Percentiles rank a stretch among this genome's conserved stretches.
Conservation (phyloP, 2,329 filamentous ascomycete species). For the Beauveria bassiana region DNA sequence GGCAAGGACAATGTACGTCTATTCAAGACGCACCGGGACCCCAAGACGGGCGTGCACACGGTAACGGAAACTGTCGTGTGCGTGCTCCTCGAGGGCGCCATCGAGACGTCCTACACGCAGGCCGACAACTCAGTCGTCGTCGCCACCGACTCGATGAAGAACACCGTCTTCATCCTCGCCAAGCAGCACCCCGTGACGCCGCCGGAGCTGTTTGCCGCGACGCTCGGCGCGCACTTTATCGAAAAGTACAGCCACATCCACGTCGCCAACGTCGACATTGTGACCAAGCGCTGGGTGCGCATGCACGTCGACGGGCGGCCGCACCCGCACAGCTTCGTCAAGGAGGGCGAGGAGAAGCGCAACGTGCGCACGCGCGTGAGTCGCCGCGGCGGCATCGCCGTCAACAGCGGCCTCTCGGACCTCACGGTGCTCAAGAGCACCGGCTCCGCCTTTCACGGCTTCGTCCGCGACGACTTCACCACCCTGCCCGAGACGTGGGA, state of each 20-base stretch:
- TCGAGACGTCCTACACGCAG: slow-evolving; percentile 80
- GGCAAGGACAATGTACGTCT: slow-evolving; percentile 98
- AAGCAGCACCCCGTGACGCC: slow-evolving; percentile 89
- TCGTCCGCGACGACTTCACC: slow-evolving; percentile 88
- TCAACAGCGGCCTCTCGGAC: slow-evolving; percentile 72
- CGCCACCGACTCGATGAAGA: slow-evolving; percentile 96
- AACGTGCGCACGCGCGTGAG: slow-evolving; percentile 67
- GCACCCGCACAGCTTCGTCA: slow-evolving; percentile 91
- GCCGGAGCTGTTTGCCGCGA: slow-evolving; percentile 83
- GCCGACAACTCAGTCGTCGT: slow-evolving; percentile 95
- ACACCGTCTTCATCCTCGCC: slow-evolving; percentile 90
- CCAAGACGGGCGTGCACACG: slow-evolving; percentile 67
- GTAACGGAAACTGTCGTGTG: slow-evolving; percentile 94
- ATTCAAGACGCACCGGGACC: slow-evolving; percentile 84
- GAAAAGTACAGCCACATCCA: slow-evolving; percentile 83
- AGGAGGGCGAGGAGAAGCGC: slow-evolving; percentile 82
- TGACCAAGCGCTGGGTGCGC: slow-evolving; percentile 85
- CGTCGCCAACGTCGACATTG: slow-evolving; percentile 70
- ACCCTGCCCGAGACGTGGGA: slow-evolving; percentile 88
- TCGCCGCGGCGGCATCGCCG: slow-evolving; percentile 60
- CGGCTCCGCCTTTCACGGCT: slow-evolving; percentile 91
- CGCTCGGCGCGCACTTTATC: slow-evolving; percentile 82
- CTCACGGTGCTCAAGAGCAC: slow-evolving; percentile 93
- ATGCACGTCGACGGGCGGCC: slow-evolving; percentile 80
- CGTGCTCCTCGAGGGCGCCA: slow-evolving; percentile 86